A percentile compares a stretch with the other conserved stretches of the same genome.
These are phyloP conservation scores for Trichosanthes cucumerina DNA, from an alignment of 306 rosid genomes.

Conservation along the genomic window DNA sequence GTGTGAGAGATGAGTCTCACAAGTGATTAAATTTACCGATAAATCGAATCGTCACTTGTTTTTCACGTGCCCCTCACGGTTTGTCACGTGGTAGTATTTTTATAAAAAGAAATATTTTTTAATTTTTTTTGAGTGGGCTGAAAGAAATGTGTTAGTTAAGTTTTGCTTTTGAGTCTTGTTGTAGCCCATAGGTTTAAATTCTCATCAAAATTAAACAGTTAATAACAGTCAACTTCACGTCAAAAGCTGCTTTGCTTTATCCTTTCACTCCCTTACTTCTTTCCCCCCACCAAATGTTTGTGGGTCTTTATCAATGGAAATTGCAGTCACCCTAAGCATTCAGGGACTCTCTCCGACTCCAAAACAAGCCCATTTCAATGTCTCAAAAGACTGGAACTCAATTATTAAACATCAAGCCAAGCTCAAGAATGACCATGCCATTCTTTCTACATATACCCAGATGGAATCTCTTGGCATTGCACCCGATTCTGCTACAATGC, in stretches of 20 bases:
- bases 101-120: too few species aligned
- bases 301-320: conserved; percentile 8
- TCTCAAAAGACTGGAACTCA: conserved; percentile 26
- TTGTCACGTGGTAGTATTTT: too few species aligned
- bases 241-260: neutral
- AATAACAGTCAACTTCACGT: neutral
- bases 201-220: neutral
- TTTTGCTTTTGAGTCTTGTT: too few species aligned
- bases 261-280: neutral
- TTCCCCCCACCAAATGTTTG: conserved; percentile 1
- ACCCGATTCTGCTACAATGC: conserved; percentile 23
- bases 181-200: too few species aligned
- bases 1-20: too few species aligned
- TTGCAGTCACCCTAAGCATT: conserved; percentile 4
- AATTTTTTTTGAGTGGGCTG: too few species aligned
- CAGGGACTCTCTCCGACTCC: conserved; percentile 8
- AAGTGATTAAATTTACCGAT: too few species aligned
- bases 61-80: too few species aligned
- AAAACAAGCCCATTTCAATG: neutral
- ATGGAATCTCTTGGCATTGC: conserved; percentile 27
- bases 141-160: too few species aligned
- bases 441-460: conserved; percentile 30
- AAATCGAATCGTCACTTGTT: too few species aligned
- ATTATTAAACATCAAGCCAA: conserved; percentile 28
- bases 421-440: conserved; percentile 34